Evolutionary conservation across 805 yeast species (phyloP).

Genomic region (Saccharomyces kudriavzevii): DNA sequence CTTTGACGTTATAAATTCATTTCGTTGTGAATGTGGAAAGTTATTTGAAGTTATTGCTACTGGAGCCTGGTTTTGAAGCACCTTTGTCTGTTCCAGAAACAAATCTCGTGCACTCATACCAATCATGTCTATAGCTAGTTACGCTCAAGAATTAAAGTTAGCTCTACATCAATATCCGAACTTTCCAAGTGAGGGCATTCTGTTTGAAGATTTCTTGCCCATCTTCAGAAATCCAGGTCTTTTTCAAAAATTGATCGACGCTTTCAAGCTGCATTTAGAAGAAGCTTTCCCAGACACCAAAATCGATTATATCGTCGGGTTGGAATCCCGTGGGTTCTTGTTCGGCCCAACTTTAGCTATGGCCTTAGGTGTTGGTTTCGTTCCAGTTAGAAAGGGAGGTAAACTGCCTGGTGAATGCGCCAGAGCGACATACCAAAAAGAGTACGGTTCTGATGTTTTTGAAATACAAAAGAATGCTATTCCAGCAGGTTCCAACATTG

Average conservation of each 20-base stretch:
- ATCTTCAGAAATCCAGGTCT: constrained; percentile 75
- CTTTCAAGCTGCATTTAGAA: constrained; percentile 68
- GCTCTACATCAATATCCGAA: constrained; percentile 76
- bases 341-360: constrained; percentile 95
- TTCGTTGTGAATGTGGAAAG: background rate
- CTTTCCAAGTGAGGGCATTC: constrained; percentile 86
- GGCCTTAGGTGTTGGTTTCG: constrained; percentile 80
- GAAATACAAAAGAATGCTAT: constrained; percentile 82
- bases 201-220: constrained; percentile 95
- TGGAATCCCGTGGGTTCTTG: constrained; percentile 93
- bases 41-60: background rate
- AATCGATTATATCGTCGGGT: constrained; percentile 85
- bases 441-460: constrained; percentile 84
- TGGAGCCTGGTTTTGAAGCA: background rate
- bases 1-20: background rate
- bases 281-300: constrained; percentile 44
- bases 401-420: constrained; percentile 83
- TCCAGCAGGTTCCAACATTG: constrained; percentile 69
- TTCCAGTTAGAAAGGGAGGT: constrained; percentile 92
- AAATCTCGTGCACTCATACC: background rate
- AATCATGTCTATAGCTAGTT: constrained; percentile 23
- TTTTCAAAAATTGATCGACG: constrained; percentile 73
- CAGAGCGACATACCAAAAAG: constrained; percentile 72
- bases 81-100: background rate
- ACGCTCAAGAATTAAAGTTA: constrained; percentile 41